Evolutionary conservation across 2,329 filamentous ascomycete genomes (phyloP), one percentile per base, ranked within the genome.

Genomic region (Passalora sequoiae): DNA sequence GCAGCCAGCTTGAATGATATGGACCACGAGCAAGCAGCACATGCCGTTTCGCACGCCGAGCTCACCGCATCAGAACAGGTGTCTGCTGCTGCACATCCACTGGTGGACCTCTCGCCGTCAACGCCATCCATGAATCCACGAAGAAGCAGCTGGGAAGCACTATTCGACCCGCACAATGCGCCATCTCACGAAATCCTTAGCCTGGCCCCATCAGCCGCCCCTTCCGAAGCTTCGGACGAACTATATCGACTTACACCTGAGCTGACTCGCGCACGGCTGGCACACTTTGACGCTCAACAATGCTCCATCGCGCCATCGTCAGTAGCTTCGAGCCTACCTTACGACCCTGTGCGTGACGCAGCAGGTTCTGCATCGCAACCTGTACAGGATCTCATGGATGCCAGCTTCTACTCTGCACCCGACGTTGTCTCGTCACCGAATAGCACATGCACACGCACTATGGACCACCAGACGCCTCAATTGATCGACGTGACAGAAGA

Each of bases 171-270:
- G 12, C 42, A 44, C 13, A 40, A 32, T 19, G 42, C 38, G 6
- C 51, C 43, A 16, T 37, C 43, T 6, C 38, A 45, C 8, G 47
- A 52, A 17, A 39, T 46, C 10, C 38, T 38, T 13, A 27, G 46
- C 4, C 31, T 45, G 2, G 43, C 36, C 6, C 42, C 50, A 19
- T 24, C 38, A 19, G 36, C 35, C 7, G 40, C 51, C 19, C 41
- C 46, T 10, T 40, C 53, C 7, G 50, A 51, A 43, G 47, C 47
- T 19, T 53, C 54, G 5, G 51, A 56, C 13, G 61, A 64, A 25
- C 54, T 65, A 6, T 65, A 65, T 43, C 49, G 56, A 12, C 46
- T 61, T 10, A 64, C 62, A 8, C 62, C 62, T 4, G 46, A 61
- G 30, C 53, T 62, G 9, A 63, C 60, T 13, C 55, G 55, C 20